Conservation (phyloP, 208 protist genomes). For the Crithidia mellificae region DNA sequence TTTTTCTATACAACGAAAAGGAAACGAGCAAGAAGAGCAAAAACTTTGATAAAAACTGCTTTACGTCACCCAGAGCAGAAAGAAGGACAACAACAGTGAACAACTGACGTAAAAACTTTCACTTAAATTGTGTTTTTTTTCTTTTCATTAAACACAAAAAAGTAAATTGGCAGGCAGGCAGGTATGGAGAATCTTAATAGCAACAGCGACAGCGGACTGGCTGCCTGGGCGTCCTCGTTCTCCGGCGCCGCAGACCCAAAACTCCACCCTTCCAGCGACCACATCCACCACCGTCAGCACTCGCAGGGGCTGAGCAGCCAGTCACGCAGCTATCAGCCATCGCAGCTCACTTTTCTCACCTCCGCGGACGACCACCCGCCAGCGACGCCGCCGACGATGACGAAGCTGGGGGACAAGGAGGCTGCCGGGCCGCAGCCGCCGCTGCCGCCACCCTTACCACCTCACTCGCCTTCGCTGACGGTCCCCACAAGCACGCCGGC, state of each 20-base stretch:
- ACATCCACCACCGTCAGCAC: not conserved
- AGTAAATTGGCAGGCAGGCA: no score
- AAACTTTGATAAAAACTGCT: no score
- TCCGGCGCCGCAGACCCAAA: conserved; percentile 1
- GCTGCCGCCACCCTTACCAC: not conserved
- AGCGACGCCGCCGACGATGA: not conserved
- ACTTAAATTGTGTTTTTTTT: no score
- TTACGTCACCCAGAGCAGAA: no score
- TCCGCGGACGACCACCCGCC: not conserved
- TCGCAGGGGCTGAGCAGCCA: conserved; percentile 14
- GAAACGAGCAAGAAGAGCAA: no score
- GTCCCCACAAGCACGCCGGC: no score
- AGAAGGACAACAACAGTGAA: not conserved
- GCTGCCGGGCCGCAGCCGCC: not conserved
- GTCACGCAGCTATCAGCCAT: conserved; percentile 4
- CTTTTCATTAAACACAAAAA: no score
- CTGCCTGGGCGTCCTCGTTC: conserved; percentile 5
- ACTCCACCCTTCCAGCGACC: not conserved
- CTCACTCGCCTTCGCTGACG: no score
- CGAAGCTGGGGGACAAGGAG: not conserved
- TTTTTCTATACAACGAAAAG: no score
- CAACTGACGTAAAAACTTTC: not conserved
- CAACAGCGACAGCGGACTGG: conserved; percentile 3
- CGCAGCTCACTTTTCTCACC: conserved; percentile 8
- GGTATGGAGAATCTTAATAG: conserved; percentile 12